Percentiles rank a stretch among this genome's conserved stretches.
Evolutionary conservation across 371 early-diverging fungal genomes (phyloP).

Genomic region (Phascolomyces articulosus): DNA sequence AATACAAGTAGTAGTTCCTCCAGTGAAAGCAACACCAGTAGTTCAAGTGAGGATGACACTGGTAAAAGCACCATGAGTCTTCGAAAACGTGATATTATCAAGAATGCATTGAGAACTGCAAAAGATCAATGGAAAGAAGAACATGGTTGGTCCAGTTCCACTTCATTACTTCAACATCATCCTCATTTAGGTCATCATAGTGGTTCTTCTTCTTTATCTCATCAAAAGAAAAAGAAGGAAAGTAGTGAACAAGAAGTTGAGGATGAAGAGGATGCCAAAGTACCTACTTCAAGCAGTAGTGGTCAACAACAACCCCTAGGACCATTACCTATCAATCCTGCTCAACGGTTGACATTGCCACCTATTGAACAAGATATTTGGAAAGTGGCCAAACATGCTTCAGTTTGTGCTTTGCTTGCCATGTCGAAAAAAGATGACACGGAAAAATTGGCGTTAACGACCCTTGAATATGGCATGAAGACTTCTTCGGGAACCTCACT

Average conservation of each 20-base stretch:
- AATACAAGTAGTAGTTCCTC: constrained; percentile 8
- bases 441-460: constrained; percentile 36
- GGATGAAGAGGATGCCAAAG: neutral
- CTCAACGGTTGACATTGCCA: constrained; percentile 11
- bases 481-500: constrained; percentile 19
- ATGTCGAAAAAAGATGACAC: neutral
- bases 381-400: constrained; percentile 40
- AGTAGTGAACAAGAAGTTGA: neutral
- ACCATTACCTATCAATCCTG: neutral
- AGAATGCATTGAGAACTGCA: constrained; percentile 29
- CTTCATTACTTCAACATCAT: constrained; percentile 4
- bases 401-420: constrained; percentile 42
- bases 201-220: constrained; percentile 1
- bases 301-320: constrained; percentile 2
- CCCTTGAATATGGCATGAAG: constrained; percentile 32
- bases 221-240: neutral
- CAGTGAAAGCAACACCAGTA: constrained; percentile 18
- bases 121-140: constrained; percentile 41
- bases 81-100: constrained; percentile 34
- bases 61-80: constrained; percentile 8
- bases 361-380: constrained; percentile 38
- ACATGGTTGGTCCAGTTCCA: constrained; percentile 31
- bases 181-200: no score
- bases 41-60: constrained; percentile 22
- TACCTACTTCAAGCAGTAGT: no score